phyloP scores from a whole-genome alignment of 1,139 yeast genomes.

The Suhomyces choctaworum region DNA sequence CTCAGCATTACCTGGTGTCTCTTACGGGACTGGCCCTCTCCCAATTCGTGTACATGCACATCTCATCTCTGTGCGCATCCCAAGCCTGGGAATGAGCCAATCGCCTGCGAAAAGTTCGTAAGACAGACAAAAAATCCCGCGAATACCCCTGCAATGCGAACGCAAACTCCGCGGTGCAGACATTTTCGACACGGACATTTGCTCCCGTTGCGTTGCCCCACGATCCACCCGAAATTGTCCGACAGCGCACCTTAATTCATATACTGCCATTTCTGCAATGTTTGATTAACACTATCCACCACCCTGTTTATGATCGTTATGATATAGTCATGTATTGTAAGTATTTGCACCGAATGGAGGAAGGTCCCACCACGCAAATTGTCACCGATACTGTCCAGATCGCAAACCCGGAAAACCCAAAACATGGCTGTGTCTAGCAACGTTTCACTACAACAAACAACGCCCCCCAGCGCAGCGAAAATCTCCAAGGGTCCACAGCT shows the following conservation, averaged over 20 bases:
- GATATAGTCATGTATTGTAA: constrained; percentile 14
- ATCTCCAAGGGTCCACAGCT: no score
- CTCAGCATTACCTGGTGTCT: no score
- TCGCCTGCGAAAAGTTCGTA: constrained; percentile 1
- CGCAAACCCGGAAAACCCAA: no score
- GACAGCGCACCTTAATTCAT: constrained; percentile 4
- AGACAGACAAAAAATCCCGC: neutral
- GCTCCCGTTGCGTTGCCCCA: constrained; percentile 10
- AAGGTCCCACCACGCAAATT: no score
- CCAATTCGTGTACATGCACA: no score
- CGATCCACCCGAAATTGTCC: constrained; percentile 14
- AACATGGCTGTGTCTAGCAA: no score
- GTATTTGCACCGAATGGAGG: no score
- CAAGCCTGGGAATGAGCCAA: constrained; percentile 1
- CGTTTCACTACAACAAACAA: no score
- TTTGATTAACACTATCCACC: neutral
- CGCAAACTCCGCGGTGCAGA: constrained; percentile 5
- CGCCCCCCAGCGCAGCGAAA: no score
- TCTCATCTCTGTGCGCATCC: neutral
- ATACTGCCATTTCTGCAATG: constrained; percentile 5
- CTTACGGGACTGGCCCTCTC: no score
- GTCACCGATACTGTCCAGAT: no score
- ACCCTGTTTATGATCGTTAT: constrained; percentile 8
- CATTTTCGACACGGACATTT: constrained; percentile 5
- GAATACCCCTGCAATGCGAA: neutral